Base-by-base conservation (phyloP, 2,329 filamentous ascomycete genomes). In the Venturia pyrina region DNA sequence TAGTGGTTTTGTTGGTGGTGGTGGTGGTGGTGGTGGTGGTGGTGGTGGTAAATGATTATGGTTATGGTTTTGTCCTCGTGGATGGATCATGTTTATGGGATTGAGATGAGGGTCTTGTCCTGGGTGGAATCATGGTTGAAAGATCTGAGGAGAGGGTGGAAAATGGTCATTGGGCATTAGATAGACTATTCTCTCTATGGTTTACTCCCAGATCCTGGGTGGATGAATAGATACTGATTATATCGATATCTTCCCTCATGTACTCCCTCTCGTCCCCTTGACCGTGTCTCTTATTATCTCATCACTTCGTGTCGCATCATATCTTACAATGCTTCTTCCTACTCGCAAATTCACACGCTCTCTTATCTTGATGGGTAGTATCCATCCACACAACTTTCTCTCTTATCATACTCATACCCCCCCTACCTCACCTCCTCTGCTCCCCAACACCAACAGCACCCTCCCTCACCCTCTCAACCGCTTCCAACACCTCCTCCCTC, bases 401-500 rank as follows among this genome's bases (percentile, higher is more conserved):
- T 2, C 32, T 5, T 32, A 10, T 15, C 24, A 21, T 19, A 32
- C 4, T 37, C 28, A 21, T 13, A n/a, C n/a, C 53, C 19, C n/a
- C 53, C 11, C 21, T 11, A 2, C 17, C 15, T 37, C 32, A 4
- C 48, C 6, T 40, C 8, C 11, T 5, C 7, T 48, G 11, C 8
- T 13, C 13, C 21, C 46, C 32, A n/a, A 21, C 32, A 21, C 50
- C 46, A 19, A 15, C 1, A 74, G 89, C 92, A 32, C 83, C 81
- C 68, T 85, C 80, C 73, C 89, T 85, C 43, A 91, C 79, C 68
- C 83, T 81, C 68, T 81, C 78, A 44, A 95, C 78, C 6, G 87
- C 87, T 60, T 87, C 83, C 21, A 91, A 78, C 40, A 91, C 84
- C 69, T 92, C 87, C 60, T 85, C 82, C 34, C 81, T 81, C 41